Evolutionary conservation across 805 yeast species (phyloP), one percentile per base, ranked within the genome.

Genomic region (Cyberlindnera maclurae): DNA sequence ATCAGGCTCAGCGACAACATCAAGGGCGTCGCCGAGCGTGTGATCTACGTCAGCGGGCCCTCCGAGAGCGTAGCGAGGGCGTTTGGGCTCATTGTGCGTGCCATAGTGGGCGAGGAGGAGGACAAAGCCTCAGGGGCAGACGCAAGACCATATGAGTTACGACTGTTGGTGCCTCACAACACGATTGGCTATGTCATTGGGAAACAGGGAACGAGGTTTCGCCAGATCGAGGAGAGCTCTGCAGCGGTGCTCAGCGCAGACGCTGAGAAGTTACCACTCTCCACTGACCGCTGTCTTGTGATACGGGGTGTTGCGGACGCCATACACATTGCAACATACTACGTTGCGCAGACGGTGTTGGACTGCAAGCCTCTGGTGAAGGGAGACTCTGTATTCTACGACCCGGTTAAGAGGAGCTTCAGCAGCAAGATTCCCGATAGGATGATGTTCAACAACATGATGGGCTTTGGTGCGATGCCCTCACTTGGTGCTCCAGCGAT

Each of bases 221-320:
- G 85, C 47, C 90, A 85, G 57, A 84, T 86, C 45, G 95, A 86
- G 59, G 88, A 81, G 39, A 71, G 72, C 44, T 82, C 93, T 12
- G 88, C 90, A 3, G 89, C 95, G 2, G 70, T 74, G 41, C 67
- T 87, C 40, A 73, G 70, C 47, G 93, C 94, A 3, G 83, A 81
- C 17, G 86, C 81, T 31, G 74, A 75, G 33, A 73, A 79, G 12
- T 62, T 87, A 47, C 84, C 93, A 1, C 73, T 72, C 43, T 81
- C 90, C 1, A 84, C 88, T 12, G 96, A 87, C 57, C 69, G 95
- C 42, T 67, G 82, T 15, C 63, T 87, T 34, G 68, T 77, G 17
- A 71, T 86, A 7, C 65, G 71, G 5, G 95, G 95, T 6, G 90
- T 83, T 12, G 87, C 88, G 1, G 95, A 86, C 62, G 88, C 95